Conservation (phyloP, 176 grass and related monocot genomes). For the Triticum turgidum region DNA sequence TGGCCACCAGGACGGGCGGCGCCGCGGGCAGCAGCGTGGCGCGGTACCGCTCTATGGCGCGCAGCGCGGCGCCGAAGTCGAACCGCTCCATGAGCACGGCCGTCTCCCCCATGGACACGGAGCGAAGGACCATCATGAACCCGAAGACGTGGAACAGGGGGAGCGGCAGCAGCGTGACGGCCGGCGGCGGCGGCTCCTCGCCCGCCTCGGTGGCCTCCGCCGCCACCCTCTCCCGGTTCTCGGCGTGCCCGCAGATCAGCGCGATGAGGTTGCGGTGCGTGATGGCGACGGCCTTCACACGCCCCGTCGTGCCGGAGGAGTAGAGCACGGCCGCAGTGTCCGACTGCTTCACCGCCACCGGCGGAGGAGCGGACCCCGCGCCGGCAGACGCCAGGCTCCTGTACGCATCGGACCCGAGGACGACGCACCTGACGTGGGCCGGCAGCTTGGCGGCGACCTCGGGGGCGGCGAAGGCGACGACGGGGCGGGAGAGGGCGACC, state of each 20-base stretch:
- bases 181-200: slow-evolving; percentile 16
- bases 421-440: slow-evolving; percentile 12
- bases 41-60: slow-evolving; percentile 59
- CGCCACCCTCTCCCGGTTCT: not conserved
- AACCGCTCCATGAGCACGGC: slow-evolving; percentile 80
- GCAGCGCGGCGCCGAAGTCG: slow-evolving; percentile 55
- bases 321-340: slow-evolving; percentile 75
- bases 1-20: slow-evolving; percentile 71
- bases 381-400: slow-evolving; percentile 17
- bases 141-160: slow-evolving; percentile 85
- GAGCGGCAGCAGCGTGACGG: slow-evolving; percentile 51
- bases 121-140: slow-evolving; percentile 63
- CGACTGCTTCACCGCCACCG: slow-evolving; percentile 63
- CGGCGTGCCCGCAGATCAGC: slow-evolving; percentile 15
- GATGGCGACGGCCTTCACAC: slow-evolving; percentile 68
- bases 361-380: not conserved
- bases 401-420: slow-evolving; percentile 62
- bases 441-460: slow-evolving; percentile 50
- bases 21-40: slow-evolving; percentile 57
- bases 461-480: slow-evolving; percentile 47
- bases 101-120: slow-evolving; percentile 63
- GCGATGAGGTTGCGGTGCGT: slow-evolving; percentile 79
- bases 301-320: slow-evolving; percentile 85
- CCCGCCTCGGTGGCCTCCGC: slow-evolving; percentile 37
- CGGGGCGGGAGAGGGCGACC: slow-evolving; percentile 42